These are phyloP conservation scores for Viola odorata DNA, from an alignment of 345 rosid genomes.

Conservation along the genomic window DNA sequence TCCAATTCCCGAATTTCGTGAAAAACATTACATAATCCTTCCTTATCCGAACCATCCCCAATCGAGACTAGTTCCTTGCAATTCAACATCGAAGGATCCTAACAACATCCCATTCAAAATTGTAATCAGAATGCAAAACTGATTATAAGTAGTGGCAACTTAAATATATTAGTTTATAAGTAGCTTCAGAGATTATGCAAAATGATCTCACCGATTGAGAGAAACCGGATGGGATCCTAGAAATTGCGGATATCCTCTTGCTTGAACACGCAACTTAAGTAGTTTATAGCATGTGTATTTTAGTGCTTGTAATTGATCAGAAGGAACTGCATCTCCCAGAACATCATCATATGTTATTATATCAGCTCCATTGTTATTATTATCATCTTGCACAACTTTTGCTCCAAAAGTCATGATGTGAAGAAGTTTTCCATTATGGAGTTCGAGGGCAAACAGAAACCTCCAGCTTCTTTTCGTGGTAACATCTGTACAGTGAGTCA, in stretches of 20 bases:
- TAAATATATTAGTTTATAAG: too few relatives aligned
- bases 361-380: constrained; percentile 38
- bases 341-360: constrained; percentile 85
- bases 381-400: constrained; percentile 65
- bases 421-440: constrained; percentile 91
- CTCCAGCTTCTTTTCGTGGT: constrained; percentile 82
- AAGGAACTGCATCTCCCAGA: constrained; percentile 84
- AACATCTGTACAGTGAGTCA: constrained; percentile 65
- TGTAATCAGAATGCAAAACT: too few relatives aligned
- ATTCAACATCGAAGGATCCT: too few relatives aligned
- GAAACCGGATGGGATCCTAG: constrained; percentile 46
- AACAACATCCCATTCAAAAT: too few relatives aligned
- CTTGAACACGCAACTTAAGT: constrained; percentile 43
- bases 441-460: constrained; percentile 59
- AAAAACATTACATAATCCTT: too few relatives aligned
- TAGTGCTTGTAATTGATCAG: constrained; percentile 51
- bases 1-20: too few relatives aligned
- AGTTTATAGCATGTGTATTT: constrained; percentile 58
- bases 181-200: too few relatives aligned
- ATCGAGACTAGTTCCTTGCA: too few relatives aligned
- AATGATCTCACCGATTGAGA: constrained; percentile 33
- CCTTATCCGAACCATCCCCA: too few relatives aligned
- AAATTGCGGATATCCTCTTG: constrained; percentile 30
- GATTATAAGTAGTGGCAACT: too few relatives aligned
- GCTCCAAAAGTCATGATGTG: constrained; percentile 80